Evolutionary conservation across 2,329 filamentous ascomycete species (phyloP).

Genomic region (Monilinia laxa): DNA sequence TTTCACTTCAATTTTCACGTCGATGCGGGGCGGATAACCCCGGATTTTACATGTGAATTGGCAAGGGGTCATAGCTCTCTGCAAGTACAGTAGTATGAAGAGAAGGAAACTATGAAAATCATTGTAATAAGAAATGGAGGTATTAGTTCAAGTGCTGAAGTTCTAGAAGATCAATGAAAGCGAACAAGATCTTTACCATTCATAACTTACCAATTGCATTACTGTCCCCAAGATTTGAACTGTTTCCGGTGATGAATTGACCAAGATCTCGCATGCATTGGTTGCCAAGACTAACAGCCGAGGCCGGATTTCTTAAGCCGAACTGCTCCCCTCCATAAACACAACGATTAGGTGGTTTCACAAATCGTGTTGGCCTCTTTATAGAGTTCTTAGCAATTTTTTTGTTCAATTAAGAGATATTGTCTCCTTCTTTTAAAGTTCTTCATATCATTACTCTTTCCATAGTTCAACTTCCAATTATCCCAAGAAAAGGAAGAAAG

Average conservation of each 20-base stretch:
- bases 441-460: not conserved
- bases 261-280: not conserved
- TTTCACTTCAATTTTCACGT: not conserved
- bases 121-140: not conserved
- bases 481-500: constrained; percentile 4
- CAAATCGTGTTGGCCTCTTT: constrained; percentile 9
- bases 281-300: constrained; percentile 13
- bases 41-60: constrained; percentile 20
- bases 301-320: constrained; percentile 22
- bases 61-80: constrained; percentile 4
- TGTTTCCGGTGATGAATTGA: constrained; percentile 1
- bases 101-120: not conserved
- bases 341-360: not conserved
- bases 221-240: not conserved
- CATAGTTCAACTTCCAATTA: not conserved
- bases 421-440: not conserved
- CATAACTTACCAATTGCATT: not conserved
- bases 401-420: not conserved
- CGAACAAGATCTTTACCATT: not conserved
- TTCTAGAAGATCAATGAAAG: not conserved
- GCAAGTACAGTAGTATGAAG: not conserved
- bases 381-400: not conserved
- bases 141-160: not conserved
- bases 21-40: constrained; percentile 15
- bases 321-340: not conserved